Evolutionary conservation across 257 asterid genomes (phyloP).

Genomic region (Verbascum thapsus): DNA sequence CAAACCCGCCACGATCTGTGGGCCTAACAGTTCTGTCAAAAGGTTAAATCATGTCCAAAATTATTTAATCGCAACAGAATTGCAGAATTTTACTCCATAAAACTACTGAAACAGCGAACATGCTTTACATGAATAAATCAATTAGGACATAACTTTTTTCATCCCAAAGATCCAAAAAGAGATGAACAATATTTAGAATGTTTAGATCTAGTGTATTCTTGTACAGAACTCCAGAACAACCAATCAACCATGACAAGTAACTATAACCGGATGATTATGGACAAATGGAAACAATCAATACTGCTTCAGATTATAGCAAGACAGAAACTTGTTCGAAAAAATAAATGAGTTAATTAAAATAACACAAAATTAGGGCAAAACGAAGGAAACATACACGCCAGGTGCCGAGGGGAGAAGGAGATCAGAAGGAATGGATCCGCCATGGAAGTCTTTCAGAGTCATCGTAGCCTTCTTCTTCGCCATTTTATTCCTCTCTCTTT

Average conservation of each 20-base stretch:
- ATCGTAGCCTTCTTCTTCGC: constrained; percentile 94
- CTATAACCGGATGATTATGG: constrained; percentile 8
- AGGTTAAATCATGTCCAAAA: constrained; percentile 9
- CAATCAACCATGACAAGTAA: constrained; percentile 14
- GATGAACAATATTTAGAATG: not conserved
- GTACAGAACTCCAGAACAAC: constrained; percentile 24
- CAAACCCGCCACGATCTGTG: constrained; percentile 62
- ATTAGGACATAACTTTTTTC: constrained; percentile 10
- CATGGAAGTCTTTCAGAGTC: constrained; percentile 93
- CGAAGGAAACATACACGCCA: constrained; percentile 81
- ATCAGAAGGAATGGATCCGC: constrained; percentile 97
- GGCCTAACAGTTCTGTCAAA: constrained; percentile 67
- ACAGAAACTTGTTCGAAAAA: constrained; percentile 12
- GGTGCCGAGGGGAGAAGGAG: constrained; percentile 94
- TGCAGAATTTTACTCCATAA: not conserved
- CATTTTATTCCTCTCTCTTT: constrained; percentile 57
- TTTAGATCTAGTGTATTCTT: constrained; percentile 34
- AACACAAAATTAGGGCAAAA: not conserved
- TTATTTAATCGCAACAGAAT: no score
- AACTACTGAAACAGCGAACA: not conserved
- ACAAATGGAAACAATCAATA: not conserved
- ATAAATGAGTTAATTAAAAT: not conserved
- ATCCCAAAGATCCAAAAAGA: constrained; percentile 10
- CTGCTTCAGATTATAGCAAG: constrained; percentile 11
- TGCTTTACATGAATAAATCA: constrained; percentile 16